Evolutionary conservation across 805 yeast genomes (phyloP), one percentile per base, ranked within the genome.

Genomic region (Isabelozyma gotoi): DNA sequence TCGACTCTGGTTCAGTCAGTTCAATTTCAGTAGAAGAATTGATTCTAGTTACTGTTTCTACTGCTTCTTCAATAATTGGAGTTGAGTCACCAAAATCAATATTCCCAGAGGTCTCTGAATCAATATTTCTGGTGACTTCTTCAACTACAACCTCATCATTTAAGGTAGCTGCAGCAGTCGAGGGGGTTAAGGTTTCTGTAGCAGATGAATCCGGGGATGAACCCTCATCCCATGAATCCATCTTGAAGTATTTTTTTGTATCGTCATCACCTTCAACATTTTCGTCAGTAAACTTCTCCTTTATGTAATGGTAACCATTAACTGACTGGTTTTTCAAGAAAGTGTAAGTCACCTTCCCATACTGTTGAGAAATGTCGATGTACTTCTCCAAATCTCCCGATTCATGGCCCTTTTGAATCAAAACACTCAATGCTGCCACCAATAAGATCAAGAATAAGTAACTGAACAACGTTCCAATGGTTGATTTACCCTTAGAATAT

Each of bases 401-500:
- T 38, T 68, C 70, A 43, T 64, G 59, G 5, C 62, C 58, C 37
- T 53, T 52, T 48, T 73, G 77, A 20, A 71, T 48, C 4, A 52
- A 54, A 27, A 70, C 40, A 5, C 68, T 73, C 24, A 71, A 38
- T 1, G 61, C 36, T 1, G 53, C 68, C 16, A 69, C 53, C 18
- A 70, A 24, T 7, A 73, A 33, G 15, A 66, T 57, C n/a, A 63
- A 57, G 41, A 70, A 55, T 39, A 73, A 54, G 43, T 62, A 63
- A 38, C 56, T 60, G 60, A 73, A 53, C 16, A 69, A 39, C 8
- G 68, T 49, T 16, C 68, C 65, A 35, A 73, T 40, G 33, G 59
- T 46, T 6, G 79, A 73, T 43, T 62, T 65, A 5, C 78, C 68
- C 3, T 57, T 57, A 1, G 76, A 65, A 46, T 71, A 71, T 17